phyloP scores from a whole-genome alignment of 2,329 filamentous ascomycete species.

The Cercospora janseana region DNA sequence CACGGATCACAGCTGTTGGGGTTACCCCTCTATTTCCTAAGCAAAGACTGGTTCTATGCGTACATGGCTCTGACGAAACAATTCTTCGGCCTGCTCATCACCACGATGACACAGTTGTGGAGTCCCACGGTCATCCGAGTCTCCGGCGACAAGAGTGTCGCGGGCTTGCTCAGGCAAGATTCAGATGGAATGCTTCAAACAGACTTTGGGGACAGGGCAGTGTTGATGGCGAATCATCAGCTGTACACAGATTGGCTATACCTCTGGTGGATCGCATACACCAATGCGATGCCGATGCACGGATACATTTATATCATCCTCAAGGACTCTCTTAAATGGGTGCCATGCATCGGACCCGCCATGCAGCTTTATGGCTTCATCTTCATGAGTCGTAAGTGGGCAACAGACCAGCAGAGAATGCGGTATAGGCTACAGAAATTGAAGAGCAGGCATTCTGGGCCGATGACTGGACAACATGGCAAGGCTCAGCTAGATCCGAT shows the following conservation, averaged over 20 bases:
- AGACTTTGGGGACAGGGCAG: conserved; percentile 74
- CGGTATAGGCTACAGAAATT: conserved; percentile 72
- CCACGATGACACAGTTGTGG: conserved; percentile 81
- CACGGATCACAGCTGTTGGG: conserved; percentile 70
- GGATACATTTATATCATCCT: conserved; percentile 87
- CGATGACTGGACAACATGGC: conserved; percentile 38
- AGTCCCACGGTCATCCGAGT: conserved; percentile 75
- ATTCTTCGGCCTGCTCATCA: conserved; percentile 72
- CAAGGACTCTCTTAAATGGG: conserved; percentile 79
- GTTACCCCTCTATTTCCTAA: conserved; percentile 69
- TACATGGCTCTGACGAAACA: conserved; percentile 87
- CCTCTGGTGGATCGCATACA: conserved; percentile 88
- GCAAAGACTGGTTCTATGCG: conserved; percentile 73
- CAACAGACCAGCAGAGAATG: conserved; percentile 71
- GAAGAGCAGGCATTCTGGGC: conserved; percentile 47
- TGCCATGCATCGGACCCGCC: conserved; percentile 75
- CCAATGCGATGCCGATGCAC: conserved; percentile 64
- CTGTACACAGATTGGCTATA: conserved; percentile 78
- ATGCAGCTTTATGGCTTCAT: conserved; percentile 90
- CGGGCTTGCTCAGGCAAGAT: conserved; percentile 68
- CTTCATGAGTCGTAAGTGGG: conserved; percentile 90
- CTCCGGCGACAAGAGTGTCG: conserved; percentile 76
- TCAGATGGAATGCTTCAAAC: conserved; percentile 69
- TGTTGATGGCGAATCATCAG: conserved; percentile 85
- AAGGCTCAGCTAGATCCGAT: conserved; percentile 57